Percentiles rank a stretch among this genome's conserved stretches.
Evolutionary conservation across 2,329 filamentous ascomycete species (phyloP).

Genomic region (Venturia carpophila): DNA sequence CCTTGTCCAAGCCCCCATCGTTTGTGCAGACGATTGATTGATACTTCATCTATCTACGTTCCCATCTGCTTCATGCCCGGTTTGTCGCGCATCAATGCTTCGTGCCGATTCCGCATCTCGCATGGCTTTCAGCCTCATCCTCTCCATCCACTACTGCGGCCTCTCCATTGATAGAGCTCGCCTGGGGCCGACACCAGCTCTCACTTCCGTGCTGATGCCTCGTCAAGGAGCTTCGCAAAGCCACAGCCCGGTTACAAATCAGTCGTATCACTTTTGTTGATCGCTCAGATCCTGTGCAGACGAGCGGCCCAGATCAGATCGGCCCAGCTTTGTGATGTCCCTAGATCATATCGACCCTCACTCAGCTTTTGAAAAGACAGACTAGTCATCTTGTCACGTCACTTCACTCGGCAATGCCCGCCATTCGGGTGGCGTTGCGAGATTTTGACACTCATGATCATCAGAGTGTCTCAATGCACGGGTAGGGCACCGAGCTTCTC

Average conservation of each 20-base stretch:
- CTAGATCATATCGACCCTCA: not conserved
- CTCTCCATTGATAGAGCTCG: too few relatives aligned
- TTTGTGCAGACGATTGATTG: not conserved
- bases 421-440: not conserved
- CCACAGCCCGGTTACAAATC: too few relatives aligned
- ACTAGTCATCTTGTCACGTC: not conserved
- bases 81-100: not conserved
- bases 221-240: too few relatives aligned
- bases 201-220: too few relatives aligned
- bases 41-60: conserved; percentile 8
- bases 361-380: not conserved
- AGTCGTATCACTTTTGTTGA: not conserved
- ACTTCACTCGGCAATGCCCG: not conserved
- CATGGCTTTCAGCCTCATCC: conserved; percentile 1
- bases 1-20: not conserved
- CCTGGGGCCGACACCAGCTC: too few relatives aligned
- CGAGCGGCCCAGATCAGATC: not conserved
- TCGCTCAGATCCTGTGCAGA: not conserved
- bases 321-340: too few relatives aligned
- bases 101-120: not conserved
- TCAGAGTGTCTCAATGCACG: not conserved
- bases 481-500: not conserved
- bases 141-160: not conserved
- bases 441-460: not conserved
- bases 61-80: not conserved